Conservation (phyloP, 495 filamentous ascomycete species). For the Terfezia claveryi region DNA sequence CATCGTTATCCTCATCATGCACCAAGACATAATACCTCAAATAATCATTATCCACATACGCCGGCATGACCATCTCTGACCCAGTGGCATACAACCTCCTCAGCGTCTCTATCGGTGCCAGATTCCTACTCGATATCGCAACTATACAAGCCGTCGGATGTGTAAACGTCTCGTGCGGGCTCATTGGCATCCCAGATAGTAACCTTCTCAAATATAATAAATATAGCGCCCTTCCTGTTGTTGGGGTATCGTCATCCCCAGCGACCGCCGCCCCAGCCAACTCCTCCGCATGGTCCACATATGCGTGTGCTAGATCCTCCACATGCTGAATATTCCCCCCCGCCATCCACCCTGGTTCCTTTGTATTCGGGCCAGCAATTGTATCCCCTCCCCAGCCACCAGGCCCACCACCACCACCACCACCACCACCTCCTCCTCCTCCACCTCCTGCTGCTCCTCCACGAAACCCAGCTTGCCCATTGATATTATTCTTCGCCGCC, state of each 20-base stretch:
- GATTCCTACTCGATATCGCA: conserved; percentile 73
- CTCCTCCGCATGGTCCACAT: conserved; percentile 26
- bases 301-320: conserved; percentile 36
- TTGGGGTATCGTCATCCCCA: conserved; percentile 8
- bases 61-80: conserved; percentile 44
- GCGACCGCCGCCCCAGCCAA: conserved; percentile 12
- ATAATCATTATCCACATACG: conserved; percentile 72
- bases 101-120: conserved; percentile 59
- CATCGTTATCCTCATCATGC: conserved; percentile 89
- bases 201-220: conserved; percentile 61
- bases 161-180: conserved; percentile 74
- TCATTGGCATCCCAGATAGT: conserved; percentile 51
- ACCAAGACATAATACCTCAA: conserved; percentile 88
- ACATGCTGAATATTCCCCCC: conserved; percentile 33
- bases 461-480: no score
- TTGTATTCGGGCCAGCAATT: not conserved
- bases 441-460: no score
- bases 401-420: no score
- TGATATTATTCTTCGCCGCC: not conserved
- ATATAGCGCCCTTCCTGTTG: conserved; percentile 35
- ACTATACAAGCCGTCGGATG: conserved; percentile 94
- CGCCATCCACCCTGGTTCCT: conserved; percentile 1
- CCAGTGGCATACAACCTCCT: conserved; percentile 61
- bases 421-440: no score
- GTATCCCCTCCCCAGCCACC: not conserved